Base-by-base conservation (phyloP, 2,329 filamentous ascomycete genomes). In the Polytolypa hystricis region DNA sequence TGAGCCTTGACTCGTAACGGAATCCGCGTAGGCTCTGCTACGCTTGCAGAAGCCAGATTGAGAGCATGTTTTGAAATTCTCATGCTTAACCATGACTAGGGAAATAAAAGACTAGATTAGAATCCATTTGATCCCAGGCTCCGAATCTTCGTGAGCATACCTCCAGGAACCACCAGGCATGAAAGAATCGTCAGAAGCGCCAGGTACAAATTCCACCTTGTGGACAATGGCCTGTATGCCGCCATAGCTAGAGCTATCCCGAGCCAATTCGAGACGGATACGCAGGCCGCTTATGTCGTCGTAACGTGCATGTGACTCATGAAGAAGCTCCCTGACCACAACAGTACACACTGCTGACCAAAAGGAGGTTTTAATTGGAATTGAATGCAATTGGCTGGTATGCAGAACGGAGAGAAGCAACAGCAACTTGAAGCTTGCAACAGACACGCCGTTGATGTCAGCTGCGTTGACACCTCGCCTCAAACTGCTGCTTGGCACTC, bases 21-120 rank as follows among this genome's bases (percentile, higher is more conserved):
- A 68, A 61, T 96, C 87, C 56, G 91, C 91, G 56, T 83, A 87
- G 26, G 76, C 82, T 57, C 91, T 79, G 64, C 96, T 96, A 47
- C 91, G 83, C 58, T 86, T 91, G 66, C 91, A 98, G 68, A 98
- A 98, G 52, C 91, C 91, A 4, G 89, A 91, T 58, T 98, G 89
- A 48, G 82, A 68, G 66, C 91, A 98, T 51, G 82, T 94, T 58
- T 96, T 98, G 72, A 96, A 98, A 60, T 93, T 87, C 52, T 94
- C 79, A 56, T 94, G 82, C 66, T 98, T 98, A 35, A 98, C 91
- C 51, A 75, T 71, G 46, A 74, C 86, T 93, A 48, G 19, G 41
- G 39, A 26, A 17, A 25, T 23, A 21, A 27, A 14, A 19, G 5
- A n/a, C 40, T 32, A 41, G 30, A 30, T 32, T 17, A 20, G 30